Percentiles rank a stretch among this genome's conserved stretches.
These are phyloP conservation scores for Stephania cephalantha DNA, from an alignment of 164 flowering plant genomes.

Conservation along the genomic window DNA sequence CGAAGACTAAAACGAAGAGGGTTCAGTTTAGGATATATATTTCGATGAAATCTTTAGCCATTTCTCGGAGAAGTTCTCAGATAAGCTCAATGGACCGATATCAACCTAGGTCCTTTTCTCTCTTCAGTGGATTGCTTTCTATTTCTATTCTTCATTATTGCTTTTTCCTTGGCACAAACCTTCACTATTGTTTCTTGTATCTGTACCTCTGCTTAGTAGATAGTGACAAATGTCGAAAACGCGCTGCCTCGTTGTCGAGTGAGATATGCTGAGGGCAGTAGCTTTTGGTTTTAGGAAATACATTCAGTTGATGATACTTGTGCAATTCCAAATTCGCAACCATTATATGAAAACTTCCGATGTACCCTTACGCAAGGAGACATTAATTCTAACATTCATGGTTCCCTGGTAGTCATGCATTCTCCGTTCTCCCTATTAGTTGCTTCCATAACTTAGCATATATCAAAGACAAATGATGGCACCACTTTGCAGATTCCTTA, in stretches of 20 bases:
- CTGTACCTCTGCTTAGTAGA: background rate
- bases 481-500: background rate
- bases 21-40: slow-evolving; percentile 15
- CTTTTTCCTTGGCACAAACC: background rate
- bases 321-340: background rate
- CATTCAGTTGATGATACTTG: background rate
- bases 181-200: background rate
- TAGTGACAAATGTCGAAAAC: background rate
- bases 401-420: background rate
- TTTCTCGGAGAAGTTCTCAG: background rate
- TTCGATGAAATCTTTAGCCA: slow-evolving; percentile 5
- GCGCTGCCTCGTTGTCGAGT: background rate
- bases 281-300: background rate
- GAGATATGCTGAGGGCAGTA: background rate
- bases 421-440: background rate
- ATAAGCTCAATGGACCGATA: background rate
- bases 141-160: background rate
- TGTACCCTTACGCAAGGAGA: no score
- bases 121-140: background rate
- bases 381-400: no score
- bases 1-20: slow-evolving; percentile 15
- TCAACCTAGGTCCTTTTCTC: background rate
- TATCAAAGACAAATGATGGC: background rate
- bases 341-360: background rate
- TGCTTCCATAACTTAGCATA: no score